Evolutionary conservation across 2,329 filamentous ascomycete species (phyloP), one percentile per base, ranked within the genome.

Genomic region (Paramyrothecium sp.): DNA sequence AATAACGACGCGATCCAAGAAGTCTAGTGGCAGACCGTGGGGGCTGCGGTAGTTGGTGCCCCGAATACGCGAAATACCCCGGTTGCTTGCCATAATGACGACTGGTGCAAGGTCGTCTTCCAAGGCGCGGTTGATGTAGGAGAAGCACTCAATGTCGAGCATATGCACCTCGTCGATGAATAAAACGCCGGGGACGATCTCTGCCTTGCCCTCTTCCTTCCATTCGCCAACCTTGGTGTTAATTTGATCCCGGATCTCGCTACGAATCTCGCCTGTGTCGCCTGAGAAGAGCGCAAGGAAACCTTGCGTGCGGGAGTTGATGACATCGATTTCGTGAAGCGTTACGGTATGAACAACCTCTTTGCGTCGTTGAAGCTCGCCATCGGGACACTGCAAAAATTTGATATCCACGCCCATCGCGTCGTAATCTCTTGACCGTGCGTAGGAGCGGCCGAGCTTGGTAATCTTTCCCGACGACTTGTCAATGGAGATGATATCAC

Each of bases 81-180:
- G 85, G 79, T 99, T 99, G 82, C 91, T 96, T 55, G 95, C 95
- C 95, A 99, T 99, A 76, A 99, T 99, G 73, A 99, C 93, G 63
- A 99, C 93, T 44, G 95, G 95, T 1, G 95, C 92, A 33, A 99
- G 84, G 68, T 98, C 92, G 59, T 93, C 92, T 76, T 99, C 95
- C 49, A 99, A 82, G 1, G 95, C 95, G 54, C 95, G 90, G 80
- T 99, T 99, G 81, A 99, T 89, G 80, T 96, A 99, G 49, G 92
- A 96, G 81, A 97, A 99, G 80, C 94, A 98, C 76, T 99, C 95
- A 63, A 98, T 97, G 73, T 99, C 95, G 57, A 99, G 90, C 94
- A 99, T 98, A 81, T 99, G 95, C 5, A 99, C 94, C 78, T 99
- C 95, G 69, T 99, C 95, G 69, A 99, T 96, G 81, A 99, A 99